Evolutionary conservation across 768 basidiomycete genomes (phyloP), one percentile per base, ranked within the genome.

Genomic region (Kwoniella dendrophila): DNA sequence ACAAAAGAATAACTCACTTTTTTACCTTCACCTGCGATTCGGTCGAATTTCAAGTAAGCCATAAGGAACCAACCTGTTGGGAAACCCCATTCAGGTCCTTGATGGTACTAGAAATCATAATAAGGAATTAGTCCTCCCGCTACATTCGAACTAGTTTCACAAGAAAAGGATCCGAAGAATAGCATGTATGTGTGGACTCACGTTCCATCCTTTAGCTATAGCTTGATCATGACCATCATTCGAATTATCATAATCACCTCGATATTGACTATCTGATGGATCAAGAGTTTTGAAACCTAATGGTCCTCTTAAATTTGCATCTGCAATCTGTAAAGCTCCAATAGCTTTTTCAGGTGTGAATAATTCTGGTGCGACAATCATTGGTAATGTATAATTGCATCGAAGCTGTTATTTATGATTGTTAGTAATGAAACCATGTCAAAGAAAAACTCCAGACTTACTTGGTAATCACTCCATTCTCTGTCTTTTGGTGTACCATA

Each of bases 271-370:
- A 71, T 99, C 96, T 41, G 67, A 76, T 3, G 93, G 86, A 74
- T 98, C 96, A 61, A 99, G 81, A 0, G 96, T 98, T 83, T 88
- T 96, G 90, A 98, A 95, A 1, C 96, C 96, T 62, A 98, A 82
- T 0, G 95, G 94, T 0, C 86, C 86, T n/a, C 90, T 85, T 27
- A 99, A 83, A 40, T 87, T 82, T 68, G 87, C 77, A 76, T 95
- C 92, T 1, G 88, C 89, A n/a, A 93, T 80, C 63, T 84, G 83
- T 36, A 98, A 82, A 0, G 92, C 90, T 3, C 82, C 84, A 20
- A 97, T 82, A 0, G 92, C 96, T 75, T 89, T 89, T 53, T 84
- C 77, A 8, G 85, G 85, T 55, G 92, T 85, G 79, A 98, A 99
- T 47, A 99, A 80, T 77, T 98, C 96, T 8, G 95, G 95, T 1